Evolutionary conservation across 352 stramenopile genomes (phyloP).

Genomic region (Phytophthora aleatoria): DNA sequence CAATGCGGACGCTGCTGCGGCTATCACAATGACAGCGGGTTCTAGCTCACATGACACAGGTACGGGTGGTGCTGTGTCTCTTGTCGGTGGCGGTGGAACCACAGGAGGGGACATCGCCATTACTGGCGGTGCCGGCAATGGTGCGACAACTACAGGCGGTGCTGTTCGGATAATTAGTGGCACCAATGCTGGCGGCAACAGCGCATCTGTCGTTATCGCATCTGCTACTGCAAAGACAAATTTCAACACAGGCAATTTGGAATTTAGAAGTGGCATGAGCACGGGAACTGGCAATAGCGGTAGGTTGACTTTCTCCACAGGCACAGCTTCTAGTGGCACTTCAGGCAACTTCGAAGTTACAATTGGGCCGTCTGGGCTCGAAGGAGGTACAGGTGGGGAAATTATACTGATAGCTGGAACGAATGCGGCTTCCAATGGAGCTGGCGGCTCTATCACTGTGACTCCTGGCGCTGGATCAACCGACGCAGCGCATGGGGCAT

Average conservation of each 20-base stretch:
- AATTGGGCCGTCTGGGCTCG: conserved; percentile 38
- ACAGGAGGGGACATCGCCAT: conserved; percentile 42
- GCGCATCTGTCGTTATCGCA: conserved; percentile 34
- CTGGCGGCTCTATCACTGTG: conserved; percentile 36
- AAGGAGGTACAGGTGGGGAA: conserved; percentile 24
- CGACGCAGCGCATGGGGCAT: conserved; percentile 33
- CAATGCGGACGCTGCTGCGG: conserved; percentile 11
- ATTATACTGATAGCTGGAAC: conserved; percentile 45
- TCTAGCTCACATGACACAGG: conserved; percentile 18
- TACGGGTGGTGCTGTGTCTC: conserved; percentile 22
- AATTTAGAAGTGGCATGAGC: conserved; percentile 32
- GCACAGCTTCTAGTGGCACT: conserved; percentile 22
- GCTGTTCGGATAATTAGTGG: conserved; percentile 32
- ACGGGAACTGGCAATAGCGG: conserved; percentile 44
- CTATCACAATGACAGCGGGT: conserved; percentile 31
- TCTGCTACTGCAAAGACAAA: conserved; percentile 29
- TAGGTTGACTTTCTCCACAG: conserved; percentile 43
- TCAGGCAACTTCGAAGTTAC: conserved; percentile 48
- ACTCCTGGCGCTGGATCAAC: conserved; percentile 42
- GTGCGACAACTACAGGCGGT: conserved; percentile 9
- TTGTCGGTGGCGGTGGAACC: conserved; percentile 21
- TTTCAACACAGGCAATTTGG: conserved; percentile 36
- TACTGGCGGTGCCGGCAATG: conserved; percentile 31
- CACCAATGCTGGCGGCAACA: conserved; percentile 33
- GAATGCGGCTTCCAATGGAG: conserved; percentile 33